phyloP scores from a whole-genome alignment of 306 rosid genomes.

The Neltuma alba region DNA sequence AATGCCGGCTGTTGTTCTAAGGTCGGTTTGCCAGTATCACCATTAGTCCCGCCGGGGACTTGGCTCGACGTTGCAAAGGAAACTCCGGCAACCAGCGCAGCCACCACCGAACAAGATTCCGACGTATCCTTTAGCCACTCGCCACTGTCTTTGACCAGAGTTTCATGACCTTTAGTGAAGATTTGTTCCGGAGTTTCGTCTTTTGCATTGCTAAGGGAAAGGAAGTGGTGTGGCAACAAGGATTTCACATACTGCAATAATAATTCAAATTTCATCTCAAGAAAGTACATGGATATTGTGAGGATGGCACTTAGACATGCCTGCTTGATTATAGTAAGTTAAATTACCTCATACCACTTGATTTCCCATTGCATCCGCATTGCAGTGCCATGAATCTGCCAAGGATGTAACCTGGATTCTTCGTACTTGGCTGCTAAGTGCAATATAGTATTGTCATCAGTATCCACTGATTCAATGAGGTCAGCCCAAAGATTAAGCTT shows the following conservation, averaged over 20 bases:
- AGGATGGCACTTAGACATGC: no score
- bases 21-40: constrained; percentile 21
- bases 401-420: background rate
- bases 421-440: constrained; percentile 16
- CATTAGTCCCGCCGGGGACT: constrained; percentile 30
- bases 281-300: no score
- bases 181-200: background rate
- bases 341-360: background rate
- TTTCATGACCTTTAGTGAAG: background rate
- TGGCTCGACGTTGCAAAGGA: constrained; percentile 10
- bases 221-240: background rate
- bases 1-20: constrained; percentile 41
- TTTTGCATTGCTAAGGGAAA: background rate
- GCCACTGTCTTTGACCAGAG: background rate
- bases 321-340: background rate
- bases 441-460: constrained; percentile 4
- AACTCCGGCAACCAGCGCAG: constrained; percentile 28
- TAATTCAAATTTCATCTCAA: background rate
- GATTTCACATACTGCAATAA: constrained; percentile 17
- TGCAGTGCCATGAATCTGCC: constrained; percentile 26
- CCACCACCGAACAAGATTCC: constrained; percentile 30
- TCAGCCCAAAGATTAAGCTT: background rate
- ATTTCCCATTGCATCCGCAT: constrained; percentile 33
- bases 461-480: background rate
- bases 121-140: constrained; percentile 25